Conservation (phyloP, 106 monocot species). For the Triglochin maritima region DNA sequence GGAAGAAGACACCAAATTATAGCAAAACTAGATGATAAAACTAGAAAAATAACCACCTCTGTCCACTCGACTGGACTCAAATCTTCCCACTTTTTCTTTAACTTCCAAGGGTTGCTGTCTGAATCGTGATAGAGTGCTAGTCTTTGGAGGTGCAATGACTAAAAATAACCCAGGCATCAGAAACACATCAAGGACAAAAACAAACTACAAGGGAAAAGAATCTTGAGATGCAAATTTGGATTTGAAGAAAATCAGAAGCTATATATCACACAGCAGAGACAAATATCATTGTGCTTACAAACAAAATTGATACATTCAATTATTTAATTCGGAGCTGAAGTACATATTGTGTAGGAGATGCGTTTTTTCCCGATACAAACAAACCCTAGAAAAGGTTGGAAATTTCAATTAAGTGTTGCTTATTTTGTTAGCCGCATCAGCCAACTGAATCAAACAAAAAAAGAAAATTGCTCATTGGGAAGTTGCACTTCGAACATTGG, state of each 20-base stretch:
- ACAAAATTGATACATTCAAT: too few species aligned
- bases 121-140: conserved; percentile 90
- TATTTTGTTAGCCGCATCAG: too few species aligned
- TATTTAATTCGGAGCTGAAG: too few species aligned
- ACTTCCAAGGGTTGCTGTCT: conserved; percentile 63
- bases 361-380: neutral
- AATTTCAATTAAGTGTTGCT: too few species aligned
- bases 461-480: too few species aligned
- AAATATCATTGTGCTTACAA: too few species aligned
- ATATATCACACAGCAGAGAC: too few species aligned
- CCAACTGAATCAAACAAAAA: too few species aligned
- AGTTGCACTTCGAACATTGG: too few species aligned
- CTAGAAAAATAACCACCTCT: conserved; percentile 37
- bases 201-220: neutral
- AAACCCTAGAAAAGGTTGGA: neutral
- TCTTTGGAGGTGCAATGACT: conserved; percentile 81
- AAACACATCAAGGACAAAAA: neutral
- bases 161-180: conserved; percentile 12
- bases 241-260: too few species aligned
- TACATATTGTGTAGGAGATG: too few species aligned
- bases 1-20: neutral
- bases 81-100: conserved; percentile 78
- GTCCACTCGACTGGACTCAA: conserved; percentile 68
- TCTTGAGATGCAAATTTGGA: neutral
- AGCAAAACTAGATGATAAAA: neutral